These are phyloP conservation scores for Boletus hoseneyae DNA, from an alignment of 1,284 basidiomycete species.

Conservation along the genomic window DNA sequence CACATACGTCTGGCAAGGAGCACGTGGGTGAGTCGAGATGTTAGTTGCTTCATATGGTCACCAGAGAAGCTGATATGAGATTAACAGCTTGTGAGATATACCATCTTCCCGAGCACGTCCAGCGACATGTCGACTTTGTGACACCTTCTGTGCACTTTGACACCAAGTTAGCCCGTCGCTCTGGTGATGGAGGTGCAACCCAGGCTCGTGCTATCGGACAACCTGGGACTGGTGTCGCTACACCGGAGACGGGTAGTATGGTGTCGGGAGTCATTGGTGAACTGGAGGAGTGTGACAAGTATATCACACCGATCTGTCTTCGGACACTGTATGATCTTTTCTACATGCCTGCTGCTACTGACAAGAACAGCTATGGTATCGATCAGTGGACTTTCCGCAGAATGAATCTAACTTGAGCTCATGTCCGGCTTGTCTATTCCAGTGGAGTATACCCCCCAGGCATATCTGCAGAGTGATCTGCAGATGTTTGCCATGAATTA, in stretches of 20 bases:
- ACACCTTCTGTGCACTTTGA: too few species aligned
- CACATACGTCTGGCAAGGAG: slow-evolving; percentile 23
- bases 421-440: not conserved
- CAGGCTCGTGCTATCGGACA: slow-evolving; percentile 21
- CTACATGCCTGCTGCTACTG: too few species aligned
- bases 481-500: slow-evolving; percentile 41
- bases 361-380: too few species aligned
- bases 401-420: not conserved
- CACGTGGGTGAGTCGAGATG: slow-evolving; percentile 26
- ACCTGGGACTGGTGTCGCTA: slow-evolving; percentile 27
- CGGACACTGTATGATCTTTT: slow-evolving; percentile 21
- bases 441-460: slow-evolving; percentile 42
- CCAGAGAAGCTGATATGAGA: too few species aligned
- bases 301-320: slow-evolving; percentile 45
- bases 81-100: too few species aligned
- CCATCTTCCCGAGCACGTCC: too few species aligned
- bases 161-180: not conserved
- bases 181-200: not conserved
- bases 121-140: too few species aligned
- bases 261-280: slow-evolving; percentile 21
- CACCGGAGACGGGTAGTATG: slow-evolving; percentile 34
- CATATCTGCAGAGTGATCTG: slow-evolving; percentile 40
- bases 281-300: slow-evolving; percentile 37
- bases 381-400: not conserved
- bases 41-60: not conserved